Base-by-base conservation (phyloP, 2,329 filamentous ascomycete species). In the Myriosclerotinia curreyana region DNA sequence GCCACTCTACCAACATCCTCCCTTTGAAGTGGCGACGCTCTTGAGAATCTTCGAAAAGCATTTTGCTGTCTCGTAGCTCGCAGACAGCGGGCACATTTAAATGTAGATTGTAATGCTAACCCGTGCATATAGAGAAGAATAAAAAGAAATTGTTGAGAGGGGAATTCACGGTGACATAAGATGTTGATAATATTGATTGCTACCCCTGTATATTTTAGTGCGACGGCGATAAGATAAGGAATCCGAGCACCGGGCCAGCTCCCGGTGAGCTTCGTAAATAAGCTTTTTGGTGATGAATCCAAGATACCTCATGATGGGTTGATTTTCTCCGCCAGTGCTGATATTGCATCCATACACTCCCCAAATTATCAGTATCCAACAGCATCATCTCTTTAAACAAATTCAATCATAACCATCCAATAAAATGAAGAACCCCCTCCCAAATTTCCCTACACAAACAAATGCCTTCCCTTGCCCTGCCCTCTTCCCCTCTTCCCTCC, bases 71-170 rank as follows among this genome's bases (percentile, higher is more conserved):
- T 60, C 25, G 59, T 64, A 53, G 67, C 68, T 71, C 71, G 71
- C 67, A 73, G 64, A 66, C 69, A 69, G 67, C 71, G 71, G 62
- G 68, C 66, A 54, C 68, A 74, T 42, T 65, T 70, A 53, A 68
- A 70, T 59, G 65, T 62, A 46, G 64, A n/a, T 50, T 59, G 59
- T 38, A n/a, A 52, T 59, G 55, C 66, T 69, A 64, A 64, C 68
- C 67, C 62, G 64, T 67, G 72, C 73, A 75, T 75, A 67, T 72
- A 73, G 70, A 62, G 68, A 65, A 40, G 17, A 25, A 25, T 25
- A 17, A 5, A 15, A 48, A 56, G 51, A 15, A 46, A 54, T 36
- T 25, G 28, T 17, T 48, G 36, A 15, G n/a, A 25, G 31, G 31
- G 11, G 14, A 20, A 48, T 48, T 59, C 28, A 38, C 25, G 31